Base-by-base conservation (phyloP, 345 rosid species). In the Gossypium raimondii region DNA sequence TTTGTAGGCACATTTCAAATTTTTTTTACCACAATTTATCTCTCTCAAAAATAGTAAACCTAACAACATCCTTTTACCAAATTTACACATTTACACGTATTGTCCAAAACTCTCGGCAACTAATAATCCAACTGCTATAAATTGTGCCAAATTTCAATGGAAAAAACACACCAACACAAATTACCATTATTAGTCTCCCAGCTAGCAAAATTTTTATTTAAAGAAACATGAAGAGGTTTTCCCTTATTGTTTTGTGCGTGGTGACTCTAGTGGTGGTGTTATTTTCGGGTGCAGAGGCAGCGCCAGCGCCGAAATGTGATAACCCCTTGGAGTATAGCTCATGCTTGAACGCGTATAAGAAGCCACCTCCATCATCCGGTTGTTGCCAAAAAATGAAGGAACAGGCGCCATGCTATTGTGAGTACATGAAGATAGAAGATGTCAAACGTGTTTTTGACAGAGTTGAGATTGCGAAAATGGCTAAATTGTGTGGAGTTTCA, bases 251-350 rank as follows among this genome's bases (percentile, higher is more conserved):
- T n/a, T 47, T 67, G 12, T 67, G 38, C 48, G 57, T 14, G 53
- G 29, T 45, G 70, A 10, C 53, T 20, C 11, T 66, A 7, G 77
- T 59, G 17, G 38, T 25, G 2, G 3, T 25, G n/a, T 8, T 25
- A 9, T 59, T 25, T 59, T 59, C 17, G 1, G 3, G 66, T 72
- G 69, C 80, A 0, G 84, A 81, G 63, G 95, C 24, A 20, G 0
- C 76, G 4, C 91, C 74, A 72, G 41, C 41, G 1, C 41, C 41
- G 0, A 76, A 75, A 8, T 90, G 95, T 70, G 13, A 83, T 22
- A 71, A 74, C 88, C 12, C 52, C 9, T 22, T 20, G 74, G 76
- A 86, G 82, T 84, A 90, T 83, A 25, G 38, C 9, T 7, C 17
- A 25, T 59, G 41, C 29, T 59, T 59, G 9, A 11, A 24, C 4